Conservation (phyloP, 495 filamentous ascomycete species). For the Pseudoneurospora amorphoporcata region DNA sequence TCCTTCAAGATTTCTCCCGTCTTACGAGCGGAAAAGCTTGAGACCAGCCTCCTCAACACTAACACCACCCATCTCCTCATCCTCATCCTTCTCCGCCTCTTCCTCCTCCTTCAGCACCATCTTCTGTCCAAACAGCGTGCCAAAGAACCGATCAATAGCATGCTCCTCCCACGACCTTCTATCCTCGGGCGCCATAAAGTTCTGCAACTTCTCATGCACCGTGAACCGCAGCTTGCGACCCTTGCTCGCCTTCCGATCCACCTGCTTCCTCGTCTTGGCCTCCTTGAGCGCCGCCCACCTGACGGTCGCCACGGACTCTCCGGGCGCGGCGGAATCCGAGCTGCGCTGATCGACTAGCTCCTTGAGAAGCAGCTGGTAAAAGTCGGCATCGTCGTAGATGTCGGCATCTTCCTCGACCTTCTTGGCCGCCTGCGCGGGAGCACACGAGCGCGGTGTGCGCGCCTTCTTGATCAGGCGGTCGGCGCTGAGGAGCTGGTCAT, state of each 20-base stretch:
- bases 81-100: conserved; percentile 34
- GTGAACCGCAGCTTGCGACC: conserved; percentile 86
- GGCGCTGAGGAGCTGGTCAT: conserved; percentile 59
- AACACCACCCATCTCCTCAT: conserved; percentile 46
- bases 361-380: conserved; percentile 85
- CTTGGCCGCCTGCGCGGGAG: conserved; percentile 50
- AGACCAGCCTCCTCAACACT: conserved; percentile 56
- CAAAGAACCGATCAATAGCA: conserved; percentile 80
- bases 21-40: conserved; percentile 58
- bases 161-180: conserved; percentile 62
- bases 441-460: conserved; percentile 58
- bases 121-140: conserved; percentile 74
- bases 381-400: conserved; percentile 86
- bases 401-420: conserved; percentile 40
- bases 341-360: conserved; percentile 84
- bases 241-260: conserved; percentile 93
- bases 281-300: conserved; percentile 61
- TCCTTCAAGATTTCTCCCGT: background rate
- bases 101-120: conserved; percentile 62
- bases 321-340: conserved; percentile 41
- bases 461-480: conserved; percentile 60
- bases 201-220: conserved; percentile 93
- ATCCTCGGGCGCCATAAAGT: conserved; percentile 95
- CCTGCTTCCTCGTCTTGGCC: conserved; percentile 67
- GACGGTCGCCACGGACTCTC: conserved; percentile 33